Evolutionary conservation across 2,329 filamentous ascomycete genomes (phyloP), one percentile per base, ranked within the genome.

Genomic region (Aspergillus pseudonomiae): DNA sequence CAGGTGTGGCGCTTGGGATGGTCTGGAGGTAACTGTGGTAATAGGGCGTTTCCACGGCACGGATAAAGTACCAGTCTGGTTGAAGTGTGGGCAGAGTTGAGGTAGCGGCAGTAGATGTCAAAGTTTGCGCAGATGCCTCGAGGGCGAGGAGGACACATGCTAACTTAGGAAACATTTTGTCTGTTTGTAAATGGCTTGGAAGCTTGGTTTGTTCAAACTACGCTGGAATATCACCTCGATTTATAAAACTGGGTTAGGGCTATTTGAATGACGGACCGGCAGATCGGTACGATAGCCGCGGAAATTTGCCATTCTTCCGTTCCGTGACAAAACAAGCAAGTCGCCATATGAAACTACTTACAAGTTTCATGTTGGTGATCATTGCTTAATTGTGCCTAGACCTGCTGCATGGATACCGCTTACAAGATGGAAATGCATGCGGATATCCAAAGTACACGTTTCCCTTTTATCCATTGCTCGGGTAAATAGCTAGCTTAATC

Each of bases 21-120:
- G 59, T 59, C 30, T 65, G 63, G 32, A 65, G 60, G 56, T 65
- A 65, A n/a, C 56, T 65, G 60, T 65, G 63, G 60, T 57, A 65
- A 43, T 62, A 52, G 12, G 63, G 63, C 4, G 50, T 48, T 45
- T 32, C 63, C 43, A 65, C 63, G 11, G 60, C 63, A 26, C 63
- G 63, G 45, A 65, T 52, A 19, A 54, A 65, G 36, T 56, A 65
- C 63, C 63, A 65, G 56, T 52, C 60, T 12, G 60, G 30, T 26
- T 59, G 43, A 10, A 65, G 57, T 4, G 63, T 65, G 16, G 63
- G 60, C 4, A 62, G 52, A 1, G 43, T 14, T 11, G 43, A 24
- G 30, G 63, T 7, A 26, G 60, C 53, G 7, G 60, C 39, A n/a
- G 39, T n/a, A 41, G 39, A n/a, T 7, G 39, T 52, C 46, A 54